Conservation (phyloP, 2,329 filamentous ascomycete genomes). For the Xylariaceae sp. region DNA sequence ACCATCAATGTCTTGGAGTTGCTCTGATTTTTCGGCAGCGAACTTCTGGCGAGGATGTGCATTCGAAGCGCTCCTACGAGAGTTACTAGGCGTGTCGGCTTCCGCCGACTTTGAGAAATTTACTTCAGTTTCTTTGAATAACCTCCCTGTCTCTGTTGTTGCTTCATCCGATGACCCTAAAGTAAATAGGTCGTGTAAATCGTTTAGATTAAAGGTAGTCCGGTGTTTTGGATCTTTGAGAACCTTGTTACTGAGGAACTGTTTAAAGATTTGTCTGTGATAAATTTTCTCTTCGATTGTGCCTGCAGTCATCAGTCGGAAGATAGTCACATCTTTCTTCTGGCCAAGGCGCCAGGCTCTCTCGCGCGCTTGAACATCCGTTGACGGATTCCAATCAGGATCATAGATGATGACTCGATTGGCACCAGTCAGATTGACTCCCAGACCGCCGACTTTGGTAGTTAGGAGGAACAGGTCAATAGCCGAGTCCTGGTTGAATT, state of each 20-base stretch:
- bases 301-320: slow-evolving; percentile 94
- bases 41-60: slow-evolving; percentile 8
- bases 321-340: slow-evolving; percentile 92
- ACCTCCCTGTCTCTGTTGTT: slow-evolving; percentile 74
- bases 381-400: slow-evolving; percentile 98
- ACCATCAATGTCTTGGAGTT: slow-evolving; percentile 33
- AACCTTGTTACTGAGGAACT: slow-evolving; percentile 95
- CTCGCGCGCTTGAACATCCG: slow-evolving; percentile 90
- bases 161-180: slow-evolving; percentile 64
- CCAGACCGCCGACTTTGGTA: slow-evolving; percentile 90
- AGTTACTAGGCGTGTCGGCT: slow-evolving; percentile 8
- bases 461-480: slow-evolving; percentile 90
- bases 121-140: slow-evolving; percentile 87
- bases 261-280: slow-evolving; percentile 97
- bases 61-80: slow-evolving; percentile 3
- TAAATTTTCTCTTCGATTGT: slow-evolving; percentile 99
- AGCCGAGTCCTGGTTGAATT: slow-evolving; percentile 78
- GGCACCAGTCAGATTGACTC: slow-evolving; percentile 90
- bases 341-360: slow-evolving; percentile 94
- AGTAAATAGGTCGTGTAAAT: slow-evolving; percentile 88
- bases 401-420: slow-evolving; percentile 98
- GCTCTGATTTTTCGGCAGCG: slow-evolving; percentile 19
- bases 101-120: slow-evolving; percentile 45
- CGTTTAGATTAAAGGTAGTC: slow-evolving; percentile 83
- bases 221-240: slow-evolving; percentile 90